These are phyloP conservation scores for Cairneyella variabilis DNA, from an alignment of 495 filamentous ascomycete species.

Conservation along the genomic window DNA sequence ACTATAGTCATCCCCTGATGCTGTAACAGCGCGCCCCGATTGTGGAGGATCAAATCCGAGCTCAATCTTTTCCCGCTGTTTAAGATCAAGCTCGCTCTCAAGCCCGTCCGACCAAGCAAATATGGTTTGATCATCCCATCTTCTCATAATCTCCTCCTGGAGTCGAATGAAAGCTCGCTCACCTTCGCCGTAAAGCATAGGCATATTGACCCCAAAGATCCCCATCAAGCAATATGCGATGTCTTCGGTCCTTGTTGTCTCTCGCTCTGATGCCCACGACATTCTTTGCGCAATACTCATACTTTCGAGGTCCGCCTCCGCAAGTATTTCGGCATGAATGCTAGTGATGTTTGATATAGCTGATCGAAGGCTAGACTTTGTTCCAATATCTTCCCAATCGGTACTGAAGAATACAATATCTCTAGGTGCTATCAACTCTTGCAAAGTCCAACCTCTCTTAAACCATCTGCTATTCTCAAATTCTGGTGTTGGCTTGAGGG, in stretches of 20 bases:
- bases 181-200: too few species aligned
- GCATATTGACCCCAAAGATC: neutral
- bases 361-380: neutral
- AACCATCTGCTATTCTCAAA: constrained; percentile 8
- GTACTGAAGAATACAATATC: constrained; percentile 1
- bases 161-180: too few species aligned
- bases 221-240: neutral
- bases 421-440: constrained; percentile 30
- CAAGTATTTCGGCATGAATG: neutral
- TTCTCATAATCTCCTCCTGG: too few species aligned
- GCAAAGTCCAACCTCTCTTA: constrained; percentile 30
- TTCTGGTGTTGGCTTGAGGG: neutral
- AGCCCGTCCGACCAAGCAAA: too few species aligned
- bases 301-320: neutral
- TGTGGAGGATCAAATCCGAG: too few species aligned
- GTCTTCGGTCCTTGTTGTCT: neutral
- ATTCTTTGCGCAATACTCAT: neutral
- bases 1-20: too few species aligned
- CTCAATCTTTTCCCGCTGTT: too few species aligned
- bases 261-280: neutral
- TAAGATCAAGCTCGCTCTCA: too few species aligned
- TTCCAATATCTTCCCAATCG: constrained; percentile 3
- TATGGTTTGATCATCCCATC: too few species aligned
- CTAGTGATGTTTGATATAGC: neutral
- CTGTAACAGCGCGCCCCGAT: too few species aligned